These are phyloP conservation scores for Candida suzukii DNA, from an alignment of 805 yeast species.

Conservation along the genomic window DNA sequence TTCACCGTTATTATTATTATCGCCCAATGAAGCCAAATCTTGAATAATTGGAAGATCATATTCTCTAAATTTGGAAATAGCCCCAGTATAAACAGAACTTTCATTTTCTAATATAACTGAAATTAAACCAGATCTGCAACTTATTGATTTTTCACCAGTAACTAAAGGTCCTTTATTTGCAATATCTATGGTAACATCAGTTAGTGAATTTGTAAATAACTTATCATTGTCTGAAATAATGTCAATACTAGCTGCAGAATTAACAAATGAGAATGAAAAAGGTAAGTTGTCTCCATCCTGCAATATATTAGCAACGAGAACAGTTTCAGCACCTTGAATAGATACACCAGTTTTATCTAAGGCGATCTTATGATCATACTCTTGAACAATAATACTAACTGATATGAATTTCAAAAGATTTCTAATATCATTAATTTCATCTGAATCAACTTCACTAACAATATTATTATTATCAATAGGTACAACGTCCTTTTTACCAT, in stretches of 20 bases:
- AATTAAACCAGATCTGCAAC: conserved; percentile 8
- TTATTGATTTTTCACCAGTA: conserved; percentile 15
- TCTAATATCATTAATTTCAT: neutral
- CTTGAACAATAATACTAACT: conserved; percentile 9
- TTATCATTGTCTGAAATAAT: conserved; percentile 4
- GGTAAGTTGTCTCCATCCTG: conserved; percentile 11
- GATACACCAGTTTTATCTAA: conserved; percentile 14
- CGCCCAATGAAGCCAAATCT: too few species aligned
- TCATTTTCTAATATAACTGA: conserved; percentile 14
- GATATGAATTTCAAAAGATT: neutral
- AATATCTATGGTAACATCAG: conserved; percentile 9
- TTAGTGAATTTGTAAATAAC: conserved; percentile 9
- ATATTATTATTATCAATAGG: conserved; percentile 3
- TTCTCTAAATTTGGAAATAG: conserved; percentile 13
- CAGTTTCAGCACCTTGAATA: conserved; percentile 12
- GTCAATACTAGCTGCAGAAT: conserved; percentile 4
- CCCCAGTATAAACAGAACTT: conserved; percentile 11
- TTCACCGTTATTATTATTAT: too few species aligned
- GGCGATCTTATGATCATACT: conserved; percentile 13
- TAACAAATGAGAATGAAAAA: conserved; percentile 12
- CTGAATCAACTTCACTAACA: neutral
- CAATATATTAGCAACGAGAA: conserved; percentile 11
- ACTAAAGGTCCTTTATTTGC: conserved; percentile 14
- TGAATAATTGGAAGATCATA: conserved; percentile 17
- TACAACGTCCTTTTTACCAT: conserved; percentile 2